Evolutionary conservation across 106 monocot species (phyloP).

Genomic region (Acanthochlamys bracteata): DNA sequence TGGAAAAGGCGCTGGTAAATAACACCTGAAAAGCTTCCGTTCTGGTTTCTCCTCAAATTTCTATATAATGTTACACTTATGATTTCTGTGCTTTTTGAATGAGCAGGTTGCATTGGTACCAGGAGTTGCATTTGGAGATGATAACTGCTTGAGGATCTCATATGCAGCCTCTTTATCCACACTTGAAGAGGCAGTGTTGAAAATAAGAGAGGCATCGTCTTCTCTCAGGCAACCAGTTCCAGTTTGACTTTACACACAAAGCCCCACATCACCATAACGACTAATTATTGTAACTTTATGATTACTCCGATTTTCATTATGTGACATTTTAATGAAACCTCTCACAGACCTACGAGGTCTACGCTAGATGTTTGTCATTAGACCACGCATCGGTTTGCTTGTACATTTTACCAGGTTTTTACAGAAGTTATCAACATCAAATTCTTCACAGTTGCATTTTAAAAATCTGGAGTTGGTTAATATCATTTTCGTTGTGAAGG

Average conservation of each 20-base stretch:
- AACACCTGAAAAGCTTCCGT: neutral
- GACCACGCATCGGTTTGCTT: no score
- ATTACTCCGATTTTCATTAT: neutral
- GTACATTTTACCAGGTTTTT: no score
- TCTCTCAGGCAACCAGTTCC: slow-evolving; percentile 32
- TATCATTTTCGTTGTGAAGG: no score
- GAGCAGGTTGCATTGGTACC: slow-evolving; percentile 76
- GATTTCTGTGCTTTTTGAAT: neutral
- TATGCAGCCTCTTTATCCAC: slow-evolving; percentile 67
- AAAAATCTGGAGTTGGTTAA: no score
- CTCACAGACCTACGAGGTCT: no score
- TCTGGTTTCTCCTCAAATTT: neutral
- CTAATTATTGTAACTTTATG: neutral
- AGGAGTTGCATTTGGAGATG: slow-evolving; percentile 85
- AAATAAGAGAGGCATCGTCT: slow-evolving; percentile 57
- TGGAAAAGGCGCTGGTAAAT: slow-evolving; percentile 70
- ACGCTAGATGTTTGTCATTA: no score
- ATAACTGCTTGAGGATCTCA: slow-evolving; percentile 68
- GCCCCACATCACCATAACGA: neutral
- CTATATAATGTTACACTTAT: neutral
- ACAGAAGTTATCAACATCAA: no score
- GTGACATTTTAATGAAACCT: no score
- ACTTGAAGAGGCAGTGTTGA: slow-evolving; percentile 41
- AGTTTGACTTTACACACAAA: slow-evolving; percentile 15
- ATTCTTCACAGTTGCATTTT: no score